These are phyloP conservation scores for Fusarium xyrophilum DNA, from an alignment of 2,329 filamentous ascomycete genomes.

Conservation along the genomic window DNA sequence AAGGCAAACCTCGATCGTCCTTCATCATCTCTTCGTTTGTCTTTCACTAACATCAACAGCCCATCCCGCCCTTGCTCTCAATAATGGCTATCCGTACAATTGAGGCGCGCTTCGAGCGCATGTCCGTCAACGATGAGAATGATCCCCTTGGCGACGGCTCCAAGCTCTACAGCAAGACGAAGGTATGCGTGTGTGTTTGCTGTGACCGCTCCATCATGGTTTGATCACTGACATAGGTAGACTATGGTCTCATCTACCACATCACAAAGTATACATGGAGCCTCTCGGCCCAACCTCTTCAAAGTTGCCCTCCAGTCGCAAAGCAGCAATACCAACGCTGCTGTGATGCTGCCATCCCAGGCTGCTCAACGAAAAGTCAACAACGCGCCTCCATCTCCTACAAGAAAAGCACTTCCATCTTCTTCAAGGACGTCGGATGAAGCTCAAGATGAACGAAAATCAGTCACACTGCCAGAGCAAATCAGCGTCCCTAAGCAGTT, in stretches of 20 bases:
- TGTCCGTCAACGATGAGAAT: constrained; percentile 90
- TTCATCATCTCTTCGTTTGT: constrained; percentile 11
- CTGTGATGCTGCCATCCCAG: constrained; percentile 73
- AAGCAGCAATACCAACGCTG: constrained; percentile 69
- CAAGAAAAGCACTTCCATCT: constrained; percentile 57
- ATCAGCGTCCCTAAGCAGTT: constrained; percentile 68
- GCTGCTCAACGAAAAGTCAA: constrained; percentile 62
- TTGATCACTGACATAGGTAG: constrained; percentile 50
- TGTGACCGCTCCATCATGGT: background rate
- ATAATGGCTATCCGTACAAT: constrained; percentile 77
- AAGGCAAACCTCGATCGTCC: constrained; percentile 20
- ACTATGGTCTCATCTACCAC: constrained; percentile 41
- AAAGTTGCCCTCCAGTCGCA: constrained; percentile 85
- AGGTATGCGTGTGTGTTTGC: constrained; percentile 61
- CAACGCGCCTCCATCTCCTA: constrained; percentile 56
- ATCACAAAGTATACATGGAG: constrained; percentile 57
- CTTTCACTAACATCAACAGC: constrained; percentile 38
- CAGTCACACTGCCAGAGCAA: constrained; percentile 62
- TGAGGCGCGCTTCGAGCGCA: constrained; percentile 86
- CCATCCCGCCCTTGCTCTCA: background rate
- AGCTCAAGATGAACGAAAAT: constrained; percentile 57
- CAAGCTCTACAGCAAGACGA: constrained; percentile 72
- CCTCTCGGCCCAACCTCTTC: constrained; percentile 79
- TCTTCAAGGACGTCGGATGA: constrained; percentile 58
- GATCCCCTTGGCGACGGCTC: constrained; percentile 62